phyloP scores from a whole-genome alignment of 2,329 filamentous ascomycete genomes.

The Monilinia fructicola region DNA sequence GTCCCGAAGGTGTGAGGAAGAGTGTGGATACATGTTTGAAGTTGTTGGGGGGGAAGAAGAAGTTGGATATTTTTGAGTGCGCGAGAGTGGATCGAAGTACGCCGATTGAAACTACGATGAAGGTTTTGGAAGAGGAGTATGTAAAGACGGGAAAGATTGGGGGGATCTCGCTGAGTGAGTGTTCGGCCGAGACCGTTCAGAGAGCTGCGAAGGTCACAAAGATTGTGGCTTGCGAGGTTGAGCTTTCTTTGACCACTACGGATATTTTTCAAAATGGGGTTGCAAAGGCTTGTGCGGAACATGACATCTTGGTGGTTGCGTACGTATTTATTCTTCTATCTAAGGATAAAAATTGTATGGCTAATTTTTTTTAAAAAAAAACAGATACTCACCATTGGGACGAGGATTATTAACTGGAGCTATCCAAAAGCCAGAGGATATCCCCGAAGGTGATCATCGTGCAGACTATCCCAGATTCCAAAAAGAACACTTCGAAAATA shows the following conservation, averaged over 20 bases:
- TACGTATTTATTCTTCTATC: slow-evolving; percentile 28
- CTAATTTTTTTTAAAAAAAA: slow-evolving; percentile 19
- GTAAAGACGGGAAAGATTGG: slow-evolving; percentile 48
- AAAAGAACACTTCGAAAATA: slow-evolving; percentile 61
- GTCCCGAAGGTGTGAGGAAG: slow-evolving; percentile 53
- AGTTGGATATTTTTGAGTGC: slow-evolving; percentile 56
- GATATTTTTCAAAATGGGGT: slow-evolving; percentile 45
- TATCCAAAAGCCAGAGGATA: slow-evolving; percentile 52
- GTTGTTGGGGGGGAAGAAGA: slow-evolving; percentile 50
- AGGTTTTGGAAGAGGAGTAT: slow-evolving; percentile 40
- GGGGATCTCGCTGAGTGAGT: slow-evolving; percentile 47
- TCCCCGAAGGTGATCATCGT: slow-evolving; percentile 55
- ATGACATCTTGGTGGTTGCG: slow-evolving; percentile 67
- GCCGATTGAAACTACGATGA: slow-evolving; percentile 44
- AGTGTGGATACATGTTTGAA: slow-evolving; percentile 58
- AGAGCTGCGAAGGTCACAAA: slow-evolving; percentile 43
- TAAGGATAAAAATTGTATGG: slow-evolving; percentile 21
- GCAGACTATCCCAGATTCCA: slow-evolving; percentile 63
- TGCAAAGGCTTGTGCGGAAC: slow-evolving; percentile 54
- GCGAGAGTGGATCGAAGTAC: slow-evolving; percentile 47
- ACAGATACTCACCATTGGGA: slow-evolving; percentile 66
- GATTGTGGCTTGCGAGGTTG: slow-evolving; percentile 50
- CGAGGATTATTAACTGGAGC: slow-evolving; percentile 57
- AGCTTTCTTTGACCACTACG: slow-evolving; percentile 45
- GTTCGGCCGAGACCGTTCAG: slow-evolving; percentile 45